These are phyloP conservation scores for Talaromyces wortmannii DNA, from an alignment of 495 filamentous ascomycete species.

Conservation along the genomic window DNA sequence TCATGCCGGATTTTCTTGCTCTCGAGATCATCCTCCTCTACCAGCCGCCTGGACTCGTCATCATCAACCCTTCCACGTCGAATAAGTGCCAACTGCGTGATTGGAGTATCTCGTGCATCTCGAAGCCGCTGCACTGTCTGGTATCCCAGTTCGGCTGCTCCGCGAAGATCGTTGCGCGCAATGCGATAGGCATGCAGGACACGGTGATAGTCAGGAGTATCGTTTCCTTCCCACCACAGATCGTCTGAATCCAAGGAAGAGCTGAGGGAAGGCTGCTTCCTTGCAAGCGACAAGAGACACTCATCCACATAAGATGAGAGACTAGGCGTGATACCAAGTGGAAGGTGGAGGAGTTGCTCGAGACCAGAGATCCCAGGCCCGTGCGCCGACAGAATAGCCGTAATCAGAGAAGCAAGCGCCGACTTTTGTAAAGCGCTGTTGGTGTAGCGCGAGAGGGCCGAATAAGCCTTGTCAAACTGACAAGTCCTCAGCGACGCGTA, in stretches of 20 bases:
- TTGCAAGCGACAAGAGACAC: constrained; percentile 51
- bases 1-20: constrained; percentile 51
- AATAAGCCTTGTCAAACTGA: constrained; percentile 76
- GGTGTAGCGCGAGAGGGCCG: constrained; percentile 63
- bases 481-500: constrained; percentile 67
- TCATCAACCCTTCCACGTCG: constrained; percentile 39
- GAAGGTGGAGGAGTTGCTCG: constrained; percentile 63
- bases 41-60: constrained; percentile 38
- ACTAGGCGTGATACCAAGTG: constrained; percentile 54
- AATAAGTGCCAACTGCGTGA: constrained; percentile 31
- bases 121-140: constrained; percentile 53
- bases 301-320: constrained; percentile 73
- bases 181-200: constrained; percentile 88
- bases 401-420: constrained; percentile 61
- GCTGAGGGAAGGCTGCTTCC: constrained; percentile 27
- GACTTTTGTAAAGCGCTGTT: constrained; percentile 58
- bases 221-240: constrained; percentile 12
- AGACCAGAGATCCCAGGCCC: constrained; percentile 43
- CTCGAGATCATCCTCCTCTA: constrained; percentile 46
- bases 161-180: constrained; percentile 75
- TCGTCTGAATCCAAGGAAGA: constrained; percentile 25
- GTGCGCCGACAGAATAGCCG: constrained; percentile 60
- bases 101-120: constrained; percentile 39
- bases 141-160: constrained; percentile 73
- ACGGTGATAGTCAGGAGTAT: constrained; percentile 55